These are phyloP conservation scores for Coemansia reversa DNA, from an alignment of 192 early-diverging fungal species.

Conservation along the genomic window DNA sequence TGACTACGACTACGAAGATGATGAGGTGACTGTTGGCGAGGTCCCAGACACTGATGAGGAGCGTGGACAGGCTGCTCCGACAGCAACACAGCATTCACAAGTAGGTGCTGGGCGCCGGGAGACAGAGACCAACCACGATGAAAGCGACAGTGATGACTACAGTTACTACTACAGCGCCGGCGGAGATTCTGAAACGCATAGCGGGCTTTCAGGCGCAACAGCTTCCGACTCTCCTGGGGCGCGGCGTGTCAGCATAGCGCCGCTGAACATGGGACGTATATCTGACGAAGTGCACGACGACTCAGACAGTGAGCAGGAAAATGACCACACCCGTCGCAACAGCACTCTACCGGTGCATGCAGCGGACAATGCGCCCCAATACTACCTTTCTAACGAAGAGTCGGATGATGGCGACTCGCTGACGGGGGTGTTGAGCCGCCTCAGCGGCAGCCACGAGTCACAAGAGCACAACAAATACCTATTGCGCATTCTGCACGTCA, in stretches of 20 bases:
- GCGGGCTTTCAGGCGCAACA: conserved; percentile 1
- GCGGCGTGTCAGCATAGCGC: conserved; percentile 42
- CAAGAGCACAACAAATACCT: conserved; percentile 17
- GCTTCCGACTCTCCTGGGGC: conserved; percentile 4
- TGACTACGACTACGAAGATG: conserved; percentile 34
- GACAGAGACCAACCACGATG: conserved; percentile 2
- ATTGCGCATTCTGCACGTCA: conserved; percentile 22
- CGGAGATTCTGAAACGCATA: conserved; percentile 18
- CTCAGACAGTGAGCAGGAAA: conserved; percentile 15
- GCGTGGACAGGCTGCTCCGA: conserved; percentile 1
- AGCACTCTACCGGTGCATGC: conserved; percentile 24
- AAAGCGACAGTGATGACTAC: conserved; percentile 36
- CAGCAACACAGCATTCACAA: conserved; percentile 6
- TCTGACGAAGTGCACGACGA: conserved; percentile 33
- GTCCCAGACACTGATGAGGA: conserved; percentile 8
- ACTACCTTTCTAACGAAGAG: conserved; percentile 43
- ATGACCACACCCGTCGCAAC: conserved; percentile 9
- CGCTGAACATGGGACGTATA: conserved; percentile 35
- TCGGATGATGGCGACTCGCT: conserved; percentile 54
- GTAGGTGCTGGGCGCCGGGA: not conserved
- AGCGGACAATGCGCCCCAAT: conserved; percentile 16
- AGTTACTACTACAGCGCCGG: conserved; percentile 44
- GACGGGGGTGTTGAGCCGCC: conserved; percentile 24
- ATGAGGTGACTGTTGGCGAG: conserved; percentile 15
- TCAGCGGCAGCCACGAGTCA: conserved; percentile 26